Evolutionary conservation across 192 early-diverging fungal species (phyloP), one percentile per base, ranked within the genome.

Genomic region (Rhizophagus sp.): DNA sequence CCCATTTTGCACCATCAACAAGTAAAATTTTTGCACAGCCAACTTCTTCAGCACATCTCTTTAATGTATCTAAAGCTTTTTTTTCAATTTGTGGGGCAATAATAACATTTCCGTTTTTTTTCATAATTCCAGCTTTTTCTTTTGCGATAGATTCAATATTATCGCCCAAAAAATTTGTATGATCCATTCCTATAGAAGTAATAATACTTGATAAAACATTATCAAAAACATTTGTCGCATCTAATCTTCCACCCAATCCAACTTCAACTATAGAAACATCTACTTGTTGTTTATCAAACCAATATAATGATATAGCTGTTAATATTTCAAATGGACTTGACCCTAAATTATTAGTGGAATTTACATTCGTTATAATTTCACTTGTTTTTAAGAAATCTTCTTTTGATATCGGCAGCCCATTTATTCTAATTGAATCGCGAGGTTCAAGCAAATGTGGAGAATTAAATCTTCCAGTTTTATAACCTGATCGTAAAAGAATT

Each of bases 391-490:
- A 90, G 78, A 94, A 97, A 83, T 94, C 88, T 13, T 87, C 83
- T 36, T 90, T 86, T 1, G 87, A 84, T 11, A 98, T 89, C 13
- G 97, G 94, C 52, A 80, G 69, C 2, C 96, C 96, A 82, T 98
- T 90, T 83, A 99, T 96, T 62, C 93, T 90, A 70, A 99, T 97
- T 22, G 96, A 91, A 82, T 99, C 98, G 24, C 96, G 90, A 1
- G 92, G 95, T 71, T 96, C 91, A 49, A 96, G 87, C 64, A 99
- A 84, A 81, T 99, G 98, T 3, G 98, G 98, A 6, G 95, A 96
- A 34, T 96, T 96, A 82, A 91, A 99, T 47, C 96, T 87, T 25
- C 97, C 97, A 24, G 92, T 88, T 30, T 87, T 81, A 83, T 63
- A 91, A 74, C 76, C 82, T 36, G 81, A 81, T 24, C 80, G 84